Evolutionary conservation across 2,329 filamentous ascomycete genomes (phyloP).

Genomic region (Fonsecaea erecta): DNA sequence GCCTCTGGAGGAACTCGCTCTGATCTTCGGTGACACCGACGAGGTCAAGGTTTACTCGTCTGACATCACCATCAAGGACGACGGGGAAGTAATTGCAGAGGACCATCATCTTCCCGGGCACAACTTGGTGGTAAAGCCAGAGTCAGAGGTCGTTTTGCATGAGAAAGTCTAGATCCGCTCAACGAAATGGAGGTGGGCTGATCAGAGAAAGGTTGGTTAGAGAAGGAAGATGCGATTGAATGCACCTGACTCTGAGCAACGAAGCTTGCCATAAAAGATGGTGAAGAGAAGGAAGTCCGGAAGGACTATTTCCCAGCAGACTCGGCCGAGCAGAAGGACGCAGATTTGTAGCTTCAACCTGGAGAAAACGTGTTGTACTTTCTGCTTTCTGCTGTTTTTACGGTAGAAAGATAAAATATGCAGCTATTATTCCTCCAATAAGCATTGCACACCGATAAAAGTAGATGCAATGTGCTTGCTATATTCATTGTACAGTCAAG

Average conservation of each 20-base stretch:
- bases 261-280: not conserved
- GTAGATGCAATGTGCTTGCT: too few relatives aligned
- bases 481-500: too few relatives aligned
- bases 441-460: too few relatives aligned
- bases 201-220: too few relatives aligned
- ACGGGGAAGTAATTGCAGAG: not conserved
- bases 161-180: not conserved
- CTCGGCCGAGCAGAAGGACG: not conserved
- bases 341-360: too few relatives aligned
- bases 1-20: conserved; percentile 41
- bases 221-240: not conserved
- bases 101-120: not conserved
- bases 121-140: not conserved
- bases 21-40: conserved; percentile 34
- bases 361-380: too few relatives aligned
- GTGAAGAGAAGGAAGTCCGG: not conserved
- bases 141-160: not conserved
- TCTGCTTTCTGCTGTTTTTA: too few relatives aligned
- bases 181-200: not conserved
- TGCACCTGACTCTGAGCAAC: not conserved
- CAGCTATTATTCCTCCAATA: too few relatives aligned
- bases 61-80: not conserved
- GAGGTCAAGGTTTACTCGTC: conserved; percentile 5
- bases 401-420: too few relatives aligned
- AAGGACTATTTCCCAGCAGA: too few relatives aligned